phyloP scores from a whole-genome alignment of 2,329 filamentous ascomycete species.

The Microsporum audouinii region DNA sequence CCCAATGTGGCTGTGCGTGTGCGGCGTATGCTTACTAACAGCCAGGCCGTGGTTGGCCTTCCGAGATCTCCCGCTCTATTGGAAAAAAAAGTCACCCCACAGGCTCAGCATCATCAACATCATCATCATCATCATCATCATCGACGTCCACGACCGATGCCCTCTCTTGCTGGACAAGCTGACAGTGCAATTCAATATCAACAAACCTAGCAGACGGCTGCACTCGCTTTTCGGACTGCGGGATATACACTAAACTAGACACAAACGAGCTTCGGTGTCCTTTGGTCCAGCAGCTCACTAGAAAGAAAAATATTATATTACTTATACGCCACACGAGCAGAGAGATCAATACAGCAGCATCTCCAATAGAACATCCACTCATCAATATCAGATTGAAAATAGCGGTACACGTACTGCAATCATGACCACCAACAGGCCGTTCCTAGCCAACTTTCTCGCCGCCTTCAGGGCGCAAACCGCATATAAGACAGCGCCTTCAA shows the following conservation, averaged over 20 bases:
- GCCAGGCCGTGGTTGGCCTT: background rate
- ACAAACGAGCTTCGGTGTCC: background rate
- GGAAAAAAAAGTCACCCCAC: background rate
- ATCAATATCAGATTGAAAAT: background rate
- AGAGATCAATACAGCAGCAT: background rate
- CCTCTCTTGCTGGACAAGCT: background rate
- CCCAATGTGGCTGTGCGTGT: background rate
- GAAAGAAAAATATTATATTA: background rate
- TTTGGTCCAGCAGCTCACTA: background rate
- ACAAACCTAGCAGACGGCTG: background rate
- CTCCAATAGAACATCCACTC: background rate
- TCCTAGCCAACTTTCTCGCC: constrained; percentile 56
- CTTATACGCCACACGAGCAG: background rate
- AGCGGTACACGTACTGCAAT: background rate
- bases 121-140: background rate
- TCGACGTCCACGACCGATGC: background rate
- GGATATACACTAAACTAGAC: background rate
- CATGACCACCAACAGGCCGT: constrained; percentile 56
- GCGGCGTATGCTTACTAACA: background rate
- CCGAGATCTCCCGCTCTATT: background rate
- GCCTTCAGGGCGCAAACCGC: constrained; percentile 55
- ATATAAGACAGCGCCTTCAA: constrained; percentile 41
- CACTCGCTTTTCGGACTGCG: background rate
- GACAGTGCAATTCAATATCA: background rate
- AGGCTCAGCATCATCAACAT: background rate